These are phyloP conservation scores for Globisporangium polare DNA, from an alignment of 352 stramenopile genomes.

Conservation along the genomic window DNA sequence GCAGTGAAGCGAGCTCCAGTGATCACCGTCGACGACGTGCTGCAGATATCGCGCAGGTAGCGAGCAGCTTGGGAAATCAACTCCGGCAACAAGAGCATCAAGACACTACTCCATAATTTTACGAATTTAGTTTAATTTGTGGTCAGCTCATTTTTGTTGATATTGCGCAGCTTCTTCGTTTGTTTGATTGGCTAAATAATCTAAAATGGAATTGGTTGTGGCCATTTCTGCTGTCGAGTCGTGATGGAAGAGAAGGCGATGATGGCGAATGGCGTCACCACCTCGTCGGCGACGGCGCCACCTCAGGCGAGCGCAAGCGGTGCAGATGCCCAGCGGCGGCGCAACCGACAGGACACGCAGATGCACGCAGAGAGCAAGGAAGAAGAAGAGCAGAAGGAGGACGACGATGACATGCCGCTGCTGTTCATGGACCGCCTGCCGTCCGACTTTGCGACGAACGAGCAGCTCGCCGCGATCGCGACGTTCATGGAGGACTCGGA, in stretches of 20 bases:
- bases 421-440: conserved; percentile 74
- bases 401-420: conserved; percentile 69
- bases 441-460: conserved; percentile 55
- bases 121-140: too few relatives aligned
- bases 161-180: too few relatives aligned
- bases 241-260: background rate
- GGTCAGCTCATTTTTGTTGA: too few relatives aligned
- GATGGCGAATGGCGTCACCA: background rate
- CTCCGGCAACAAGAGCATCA: too few relatives aligned
- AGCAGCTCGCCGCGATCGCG: conserved; percentile 67
- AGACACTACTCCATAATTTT: too few relatives aligned
- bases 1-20: too few relatives aligned
- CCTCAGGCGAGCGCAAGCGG: background rate
- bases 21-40: too few relatives aligned
- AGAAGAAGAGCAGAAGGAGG: conserved; percentile 3
- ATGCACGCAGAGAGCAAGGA: background rate
- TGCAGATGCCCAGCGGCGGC: background rate
- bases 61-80: too few relatives aligned
- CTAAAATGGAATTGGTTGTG: too few relatives aligned
- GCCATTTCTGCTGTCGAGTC: too few relatives aligned
- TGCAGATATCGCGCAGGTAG: too few relatives aligned
- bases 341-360: background rate
- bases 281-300: background rate
- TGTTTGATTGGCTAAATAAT: too few relatives aligned
- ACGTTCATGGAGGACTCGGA: conserved; percentile 71